Evolutionary conservation across 73 alveolate genomes (phyloP).

Genomic region (Tetrahymena borealis): DNA sequence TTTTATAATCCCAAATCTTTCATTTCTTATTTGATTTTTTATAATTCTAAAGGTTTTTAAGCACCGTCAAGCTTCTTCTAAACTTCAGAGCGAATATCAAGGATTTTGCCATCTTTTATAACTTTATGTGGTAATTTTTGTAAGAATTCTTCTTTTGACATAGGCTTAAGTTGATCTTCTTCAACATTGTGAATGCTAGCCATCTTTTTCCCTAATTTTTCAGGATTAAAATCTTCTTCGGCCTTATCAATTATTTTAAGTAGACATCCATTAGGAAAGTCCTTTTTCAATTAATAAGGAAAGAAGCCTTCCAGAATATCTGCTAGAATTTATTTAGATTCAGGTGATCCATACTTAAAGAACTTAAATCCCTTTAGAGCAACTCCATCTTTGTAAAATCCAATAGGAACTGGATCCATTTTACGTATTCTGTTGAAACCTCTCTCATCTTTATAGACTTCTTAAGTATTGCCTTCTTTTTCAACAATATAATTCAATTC

Average conservation of each 20-base stretch:
- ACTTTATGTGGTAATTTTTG: constrained; percentile 53
- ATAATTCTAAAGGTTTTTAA: background rate
- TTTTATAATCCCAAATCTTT: background rate
- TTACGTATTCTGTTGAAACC: constrained; percentile 83
- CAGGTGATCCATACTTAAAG: constrained; percentile 36
- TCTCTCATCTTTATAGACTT: constrained; percentile 65
- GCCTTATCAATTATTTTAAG: constrained; percentile 71
- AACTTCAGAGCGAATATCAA: constrained; percentile 66
- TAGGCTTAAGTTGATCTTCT: constrained; percentile 23
- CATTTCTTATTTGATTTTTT: background rate
- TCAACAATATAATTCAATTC: constrained; percentile 88
- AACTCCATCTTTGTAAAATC: constrained; percentile 34
- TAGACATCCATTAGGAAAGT: constrained; percentile 92
- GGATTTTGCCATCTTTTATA: constrained; percentile 63
- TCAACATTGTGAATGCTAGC: constrained; percentile 5
- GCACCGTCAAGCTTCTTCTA: constrained; percentile 57
- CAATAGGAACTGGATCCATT: constrained; percentile 53
- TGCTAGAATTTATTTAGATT: constrained; percentile 34
- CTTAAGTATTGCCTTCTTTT: constrained; percentile 54
- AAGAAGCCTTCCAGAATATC: constrained; percentile 22
- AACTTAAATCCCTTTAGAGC: constrained; percentile 36
- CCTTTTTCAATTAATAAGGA: constrained; percentile 83
- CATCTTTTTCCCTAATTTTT: constrained; percentile 28
- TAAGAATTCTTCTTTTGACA: constrained; percentile 51
- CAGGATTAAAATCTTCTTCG: constrained; percentile 38